Conservation (phyloP, 768 basidiomycete genomes). For the Lactarius evosmus region DNA sequence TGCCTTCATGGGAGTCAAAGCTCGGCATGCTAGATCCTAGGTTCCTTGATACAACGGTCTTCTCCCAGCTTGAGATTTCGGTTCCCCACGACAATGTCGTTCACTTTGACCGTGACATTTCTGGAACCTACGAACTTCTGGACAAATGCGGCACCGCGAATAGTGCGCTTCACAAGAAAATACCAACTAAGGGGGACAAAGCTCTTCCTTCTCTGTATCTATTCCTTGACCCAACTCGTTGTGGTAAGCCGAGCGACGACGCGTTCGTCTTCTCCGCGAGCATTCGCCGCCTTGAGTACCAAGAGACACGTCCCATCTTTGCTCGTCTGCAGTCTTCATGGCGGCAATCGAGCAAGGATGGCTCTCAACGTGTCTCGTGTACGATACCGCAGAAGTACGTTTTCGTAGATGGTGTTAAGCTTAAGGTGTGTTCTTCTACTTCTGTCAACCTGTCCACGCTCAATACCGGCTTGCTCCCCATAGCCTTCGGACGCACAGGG, state of each 20-base stretch:
- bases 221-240: slow-evolving; percentile 83
- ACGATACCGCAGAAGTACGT: slow-evolving; percentile 68
- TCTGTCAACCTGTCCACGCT: not conserved
- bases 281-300: slow-evolving; percentile 75
- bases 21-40: slow-evolving; percentile 68
- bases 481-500: slow-evolving; percentile 38
- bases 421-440: slow-evolving; percentile 48
- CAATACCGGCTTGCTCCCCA: not conserved
- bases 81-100: slow-evolving; percentile 46
- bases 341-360: slow-evolving; percentile 62
- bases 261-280: slow-evolving; percentile 81
- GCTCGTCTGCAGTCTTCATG: slow-evolving; percentile 71
- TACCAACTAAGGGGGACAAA: slow-evolving; percentile 41
- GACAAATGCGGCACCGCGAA: slow-evolving; percentile 90
- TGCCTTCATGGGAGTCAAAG: slow-evolving; percentile 82
- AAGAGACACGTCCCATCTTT: slow-evolving; percentile 74
- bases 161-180: slow-evolving; percentile 71
- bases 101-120: slow-evolving; percentile 73
- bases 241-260: slow-evolving; percentile 71
- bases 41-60: slow-evolving; percentile 64
- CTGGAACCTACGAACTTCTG: slow-evolving; percentile 73
- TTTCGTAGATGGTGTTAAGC: slow-evolving; percentile 41
- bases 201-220: slow-evolving; percentile 65
- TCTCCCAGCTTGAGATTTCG: slow-evolving; percentile 62
- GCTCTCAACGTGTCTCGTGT: slow-evolving; percentile 50